Percentiles rank a stretch among this genome's conserved stretches.
These are phyloP conservation scores for Meyerozyma athensensis DNA, from an alignment of 1,139 yeast species.

Conservation along the genomic window DNA sequence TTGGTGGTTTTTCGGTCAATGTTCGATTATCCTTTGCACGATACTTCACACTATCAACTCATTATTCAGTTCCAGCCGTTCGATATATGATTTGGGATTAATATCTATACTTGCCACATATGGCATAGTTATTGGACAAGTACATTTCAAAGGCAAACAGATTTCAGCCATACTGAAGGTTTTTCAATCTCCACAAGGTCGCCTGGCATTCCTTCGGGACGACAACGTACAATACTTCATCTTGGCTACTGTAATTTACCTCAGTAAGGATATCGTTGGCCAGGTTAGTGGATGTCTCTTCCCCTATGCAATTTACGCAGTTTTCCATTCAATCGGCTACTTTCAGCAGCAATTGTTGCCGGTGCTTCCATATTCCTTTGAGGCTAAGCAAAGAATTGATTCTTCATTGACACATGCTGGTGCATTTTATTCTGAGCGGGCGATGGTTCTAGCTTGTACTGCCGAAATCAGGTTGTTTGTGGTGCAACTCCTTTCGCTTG, in stretches of 20 bases:
- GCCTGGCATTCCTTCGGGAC: conserved; percentile 26
- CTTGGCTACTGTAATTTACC: conserved; percentile 36
- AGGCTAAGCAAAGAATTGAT: background rate
- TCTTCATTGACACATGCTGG: background rate
- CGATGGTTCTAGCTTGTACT: background rate
- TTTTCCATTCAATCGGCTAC: conserved; percentile 12
- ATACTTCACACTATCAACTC: conserved; percentile 23
- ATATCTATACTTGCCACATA: conserved; percentile 43
- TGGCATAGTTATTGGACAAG: conserved; percentile 44
- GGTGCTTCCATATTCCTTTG: background rate
- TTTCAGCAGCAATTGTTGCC: conserved; percentile 7
- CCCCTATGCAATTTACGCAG: conserved; percentile 10
- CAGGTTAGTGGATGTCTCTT: conserved; percentile 7
- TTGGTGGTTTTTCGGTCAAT: conserved; percentile 3
- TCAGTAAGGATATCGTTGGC: conserved; percentile 27
- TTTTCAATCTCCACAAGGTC: conserved; percentile 11
- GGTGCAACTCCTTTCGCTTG: background rate
- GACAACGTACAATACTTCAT: conserved; percentile 49
- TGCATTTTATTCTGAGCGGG: background rate
- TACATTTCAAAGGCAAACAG: conserved; percentile 30
- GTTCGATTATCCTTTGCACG: background rate
- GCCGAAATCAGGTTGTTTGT: background rate
- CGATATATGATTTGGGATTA: conserved; percentile 35
- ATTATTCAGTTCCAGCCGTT: conserved; percentile 24
- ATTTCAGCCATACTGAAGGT: conserved; percentile 16